phyloP scores from a whole-genome alignment of 73 alveolate genomes.

The Tetrahymena elliotti region DNA sequence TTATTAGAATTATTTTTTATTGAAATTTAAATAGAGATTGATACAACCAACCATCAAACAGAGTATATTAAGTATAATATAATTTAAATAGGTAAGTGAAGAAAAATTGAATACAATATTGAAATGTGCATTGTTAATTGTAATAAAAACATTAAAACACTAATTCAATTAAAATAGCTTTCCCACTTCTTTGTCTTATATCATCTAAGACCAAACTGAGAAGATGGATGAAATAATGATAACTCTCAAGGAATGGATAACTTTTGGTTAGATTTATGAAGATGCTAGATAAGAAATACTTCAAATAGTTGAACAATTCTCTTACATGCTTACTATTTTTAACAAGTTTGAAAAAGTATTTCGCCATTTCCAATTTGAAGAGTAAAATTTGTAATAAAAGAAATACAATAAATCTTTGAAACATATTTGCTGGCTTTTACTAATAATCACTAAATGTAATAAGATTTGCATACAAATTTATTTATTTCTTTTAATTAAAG shows the following conservation, averaged over 20 bases:
- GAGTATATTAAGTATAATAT: background rate
- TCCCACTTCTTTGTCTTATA: background rate
- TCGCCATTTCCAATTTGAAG: background rate
- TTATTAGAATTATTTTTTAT: background rate
- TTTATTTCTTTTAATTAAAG: background rate
- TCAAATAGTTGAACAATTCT: background rate
- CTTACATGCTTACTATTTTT: background rate
- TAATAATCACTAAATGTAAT: background rate
- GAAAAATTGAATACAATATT: background rate
- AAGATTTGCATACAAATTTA: background rate
- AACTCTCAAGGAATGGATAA: background rate
- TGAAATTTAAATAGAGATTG: background rate
- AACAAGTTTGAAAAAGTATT: background rate
- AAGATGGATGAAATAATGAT: background rate
- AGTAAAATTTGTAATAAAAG: background rate
- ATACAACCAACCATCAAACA: background rate
- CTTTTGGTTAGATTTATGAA: background rate
- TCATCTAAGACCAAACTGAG: background rate
- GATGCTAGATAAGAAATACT: background rate
- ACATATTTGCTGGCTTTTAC: background rate
- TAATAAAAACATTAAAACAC: background rate
- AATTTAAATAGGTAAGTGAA: background rate
- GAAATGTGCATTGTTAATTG: background rate
- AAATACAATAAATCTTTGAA: background rate
- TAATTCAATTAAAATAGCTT: background rate